Evolutionary conservation across 225 moss, liverwort and hornwort species (phyloP).

Genomic region (Bryoerythrophyllum caledonicum): DNA sequence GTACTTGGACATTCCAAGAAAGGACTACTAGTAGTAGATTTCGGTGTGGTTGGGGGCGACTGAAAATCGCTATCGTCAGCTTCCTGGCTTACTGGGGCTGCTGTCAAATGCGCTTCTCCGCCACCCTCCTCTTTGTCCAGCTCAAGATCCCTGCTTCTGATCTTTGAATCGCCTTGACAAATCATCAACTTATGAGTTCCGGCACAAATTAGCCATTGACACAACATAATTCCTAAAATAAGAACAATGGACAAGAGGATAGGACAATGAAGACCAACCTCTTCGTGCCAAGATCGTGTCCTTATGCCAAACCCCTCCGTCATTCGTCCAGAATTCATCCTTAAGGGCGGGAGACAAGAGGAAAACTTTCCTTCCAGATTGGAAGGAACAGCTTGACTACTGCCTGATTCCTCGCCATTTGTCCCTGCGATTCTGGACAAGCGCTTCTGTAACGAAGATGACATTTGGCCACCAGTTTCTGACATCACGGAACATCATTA

Average conservation of each 20-base stretch:
- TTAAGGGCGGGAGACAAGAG: slow-evolving; percentile 35
- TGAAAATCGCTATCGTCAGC: slow-evolving; percentile 52
- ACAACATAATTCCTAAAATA: background rate
- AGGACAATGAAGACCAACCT: slow-evolving; percentile 57
- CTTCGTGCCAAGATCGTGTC: slow-evolving; percentile 60
- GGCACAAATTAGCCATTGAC: background rate
- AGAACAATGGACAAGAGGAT: slow-evolving; percentile 14
- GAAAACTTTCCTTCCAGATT: slow-evolving; percentile 25
- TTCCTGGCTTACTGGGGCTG: slow-evolving; percentile 33
- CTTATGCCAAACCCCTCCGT: slow-evolving; percentile 65
- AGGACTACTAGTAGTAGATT: slow-evolving; percentile 56
- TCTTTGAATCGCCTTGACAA: slow-evolving; percentile 73
- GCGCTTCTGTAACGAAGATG: slow-evolving; percentile 33
- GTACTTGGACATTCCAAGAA: slow-evolving; percentile 90
- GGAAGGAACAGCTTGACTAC: slow-evolving; percentile 23
- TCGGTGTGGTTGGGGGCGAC: slow-evolving; percentile 80
- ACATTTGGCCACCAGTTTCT: slow-evolving; percentile 37
- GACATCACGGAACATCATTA: slow-evolving; percentile 1
- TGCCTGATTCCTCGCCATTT: slow-evolving; percentile 35
- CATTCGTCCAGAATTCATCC: slow-evolving; percentile 31
- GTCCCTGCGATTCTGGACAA: slow-evolving; percentile 22
- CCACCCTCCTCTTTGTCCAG: slow-evolving; percentile 58
- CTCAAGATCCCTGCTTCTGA: slow-evolving; percentile 72
- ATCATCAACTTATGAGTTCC: slow-evolving; percentile 55
- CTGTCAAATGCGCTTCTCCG: slow-evolving; percentile 55